A percentile compares a stretch with the other conserved stretches of the same genome.
Evolutionary conservation across 1,284 basidiomycete genomes (phyloP).

Genomic region (Rhodotorula glutinis): DNA sequence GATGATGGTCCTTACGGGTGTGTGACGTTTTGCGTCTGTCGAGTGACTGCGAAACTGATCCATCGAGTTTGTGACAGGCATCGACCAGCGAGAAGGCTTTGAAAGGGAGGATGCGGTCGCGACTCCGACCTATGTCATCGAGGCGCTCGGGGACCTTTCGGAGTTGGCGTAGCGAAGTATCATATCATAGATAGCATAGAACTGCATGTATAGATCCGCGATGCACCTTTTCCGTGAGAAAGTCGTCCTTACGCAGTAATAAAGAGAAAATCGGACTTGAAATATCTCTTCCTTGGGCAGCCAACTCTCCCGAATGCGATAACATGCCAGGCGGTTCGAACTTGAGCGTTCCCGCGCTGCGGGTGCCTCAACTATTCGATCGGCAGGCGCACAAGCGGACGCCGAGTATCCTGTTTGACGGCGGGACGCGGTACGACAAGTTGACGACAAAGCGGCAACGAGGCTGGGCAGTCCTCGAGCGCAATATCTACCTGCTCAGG

Average conservation of each 20-base stretch:
- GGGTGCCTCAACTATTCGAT: neutral
- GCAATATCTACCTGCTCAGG: neutral
- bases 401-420: constrained; percentile 13
- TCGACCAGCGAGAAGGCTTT: constrained; percentile 28
- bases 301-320: neutral
- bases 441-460: neutral
- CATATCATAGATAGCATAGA: neutral
- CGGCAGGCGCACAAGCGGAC: constrained; percentile 11
- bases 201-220: too few species aligned
- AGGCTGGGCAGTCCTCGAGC: neutral
- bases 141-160: constrained; percentile 28
- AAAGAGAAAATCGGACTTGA: too few species aligned
- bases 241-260: too few species aligned
- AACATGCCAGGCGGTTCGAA: constrained; percentile 11
- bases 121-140: constrained; percentile 29
- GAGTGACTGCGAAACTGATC: neutral
- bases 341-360: neutral
- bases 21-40: neutral
- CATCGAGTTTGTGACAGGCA: constrained; percentile 5
- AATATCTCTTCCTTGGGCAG: too few species aligned
- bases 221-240: too few species aligned
- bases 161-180: constrained; percentile 4
- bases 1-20: constrained; percentile 86
- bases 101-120: constrained; percentile 32
- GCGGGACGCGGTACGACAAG: constrained; percentile 9